A percentile compares a stretch with the other conserved stretches of the same genome.
Conservation (phyloP, 345 rosid species). For the Trapa incisa region DNA sequence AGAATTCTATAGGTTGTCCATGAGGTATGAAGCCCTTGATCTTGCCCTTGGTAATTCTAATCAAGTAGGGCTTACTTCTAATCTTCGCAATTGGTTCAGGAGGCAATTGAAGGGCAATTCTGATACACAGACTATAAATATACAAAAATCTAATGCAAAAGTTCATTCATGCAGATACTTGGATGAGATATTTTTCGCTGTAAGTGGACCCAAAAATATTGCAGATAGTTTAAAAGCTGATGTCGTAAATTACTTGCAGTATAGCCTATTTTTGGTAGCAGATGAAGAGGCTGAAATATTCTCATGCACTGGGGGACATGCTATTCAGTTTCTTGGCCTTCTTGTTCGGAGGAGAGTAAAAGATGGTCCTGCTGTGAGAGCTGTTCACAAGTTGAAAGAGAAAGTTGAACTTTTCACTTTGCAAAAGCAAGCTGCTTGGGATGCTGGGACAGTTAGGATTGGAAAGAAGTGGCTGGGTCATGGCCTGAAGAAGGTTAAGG, state of each 20-base stretch:
- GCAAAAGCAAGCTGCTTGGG: conserved; percentile 81
- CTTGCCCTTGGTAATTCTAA: conserved; percentile 12
- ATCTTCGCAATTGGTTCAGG: conserved; percentile 71
- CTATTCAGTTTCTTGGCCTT: conserved; percentile 57
- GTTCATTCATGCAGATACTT: conserved; percentile 62
- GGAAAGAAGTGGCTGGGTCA: conserved; percentile 88
- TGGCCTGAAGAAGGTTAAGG: conserved; percentile 83
- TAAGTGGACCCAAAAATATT: conserved; percentile 52
- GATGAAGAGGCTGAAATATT: conserved; percentile 26
- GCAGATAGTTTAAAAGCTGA: conserved; percentile 48
- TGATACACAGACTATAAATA: conserved; percentile 12
- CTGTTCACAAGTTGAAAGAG: conserved; percentile 81
- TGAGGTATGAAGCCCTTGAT: conserved; percentile 70
- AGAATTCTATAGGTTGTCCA: conserved; percentile 56
- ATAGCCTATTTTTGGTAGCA: conserved; percentile 39
- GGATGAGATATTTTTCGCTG: conserved; percentile 75
- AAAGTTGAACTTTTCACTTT: conserved; percentile 51
- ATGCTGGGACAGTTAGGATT: conserved; percentile 53
- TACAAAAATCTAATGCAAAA: conserved; percentile 26
- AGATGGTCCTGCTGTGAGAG: conserved; percentile 53
- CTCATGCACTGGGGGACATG: conserved; percentile 34
- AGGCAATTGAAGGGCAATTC: conserved; percentile 48
- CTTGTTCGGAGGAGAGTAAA: conserved; percentile 40
- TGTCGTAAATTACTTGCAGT: conserved; percentile 33
- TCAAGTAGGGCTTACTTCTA: conserved; percentile 31